These are phyloP conservation scores for Lactifluus piperatus DNA, from an alignment of 768 basidiomycete genomes.

Conservation along the genomic window DNA sequence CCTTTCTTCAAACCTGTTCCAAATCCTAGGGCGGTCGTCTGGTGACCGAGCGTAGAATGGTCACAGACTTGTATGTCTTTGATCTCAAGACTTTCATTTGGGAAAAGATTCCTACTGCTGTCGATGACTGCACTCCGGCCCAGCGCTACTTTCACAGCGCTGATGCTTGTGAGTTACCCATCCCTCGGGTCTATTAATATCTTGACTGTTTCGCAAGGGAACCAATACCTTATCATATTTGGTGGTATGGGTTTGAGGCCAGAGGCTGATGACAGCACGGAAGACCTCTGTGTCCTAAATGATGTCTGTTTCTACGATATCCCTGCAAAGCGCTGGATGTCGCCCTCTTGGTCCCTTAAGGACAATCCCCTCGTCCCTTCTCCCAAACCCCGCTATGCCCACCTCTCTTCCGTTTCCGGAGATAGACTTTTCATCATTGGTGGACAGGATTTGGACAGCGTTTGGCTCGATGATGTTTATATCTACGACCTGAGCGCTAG, in stretches of 20 bases:
- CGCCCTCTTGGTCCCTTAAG: conserved; percentile 33
- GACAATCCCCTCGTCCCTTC: conserved; percentile 38
- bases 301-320: conserved; percentile 90
- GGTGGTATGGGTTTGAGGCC: conserved; percentile 89
- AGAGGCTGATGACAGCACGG: conserved; percentile 51
- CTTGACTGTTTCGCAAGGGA: conserved; percentile 43
- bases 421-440: conserved; percentile 87
- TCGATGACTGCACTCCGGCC: conserved; percentile 64
- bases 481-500: conserved; percentile 71
- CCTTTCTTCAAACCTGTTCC: background rate
- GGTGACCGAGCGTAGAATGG: conserved; percentile 81
- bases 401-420: conserved; percentile 80
- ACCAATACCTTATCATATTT: conserved; percentile 84
- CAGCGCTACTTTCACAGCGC: conserved; percentile 94
- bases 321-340: conserved; percentile 60
- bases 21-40: conserved; percentile 67
- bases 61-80: conserved; percentile 84
- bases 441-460: conserved; percentile 89
- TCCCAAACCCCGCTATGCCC: conserved; percentile 89
- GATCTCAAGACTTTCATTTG: conserved; percentile 77
- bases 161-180: conserved; percentile 55
- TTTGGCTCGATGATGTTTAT: conserved; percentile 89
- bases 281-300: conserved; percentile 84
- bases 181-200: background rate
- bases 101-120: conserved; percentile 53